A percentile compares a stretch with the other conserved stretches of the same genome.
phyloP scores from a whole-genome alignment of 805 yeast species.

The Candida berthetii region DNA sequence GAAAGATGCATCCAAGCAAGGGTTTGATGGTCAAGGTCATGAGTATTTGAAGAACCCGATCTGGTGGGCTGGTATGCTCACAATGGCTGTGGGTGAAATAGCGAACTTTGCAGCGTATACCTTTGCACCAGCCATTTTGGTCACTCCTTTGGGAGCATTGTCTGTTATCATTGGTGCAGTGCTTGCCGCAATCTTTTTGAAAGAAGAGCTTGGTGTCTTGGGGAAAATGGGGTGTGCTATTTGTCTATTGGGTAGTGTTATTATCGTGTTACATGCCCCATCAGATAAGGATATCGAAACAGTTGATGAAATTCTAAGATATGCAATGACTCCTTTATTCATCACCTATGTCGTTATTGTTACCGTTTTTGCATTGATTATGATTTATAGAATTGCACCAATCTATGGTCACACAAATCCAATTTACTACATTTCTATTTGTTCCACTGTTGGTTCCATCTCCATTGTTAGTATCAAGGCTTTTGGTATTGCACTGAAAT shows the following conservation, averaged over 20 bases:
- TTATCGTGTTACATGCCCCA: constrained; percentile 88
- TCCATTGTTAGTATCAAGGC: constrained; percentile 92
- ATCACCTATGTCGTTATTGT: constrained; percentile 59
- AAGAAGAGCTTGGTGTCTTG: constrained; percentile 80
- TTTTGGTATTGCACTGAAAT: constrained; percentile 84
- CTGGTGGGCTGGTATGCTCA: constrained; percentile 91
- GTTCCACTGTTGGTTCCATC: constrained; percentile 86
- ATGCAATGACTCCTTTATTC: constrained; percentile 77
- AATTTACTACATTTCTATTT: constrained; percentile 82
- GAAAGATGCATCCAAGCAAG: constrained; percentile 60
- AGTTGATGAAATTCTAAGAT: constrained; percentile 78
- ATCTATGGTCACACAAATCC: constrained; percentile 75
- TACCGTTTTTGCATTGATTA: constrained; percentile 60
- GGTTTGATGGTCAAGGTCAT: constrained; percentile 65
- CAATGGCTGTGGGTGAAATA: constrained; percentile 88
- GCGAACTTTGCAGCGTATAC: constrained; percentile 95
- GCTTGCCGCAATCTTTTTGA: constrained; percentile 75
- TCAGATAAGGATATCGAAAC: constrained; percentile 87
- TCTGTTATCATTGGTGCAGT: constrained; percentile 91
- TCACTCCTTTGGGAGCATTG: constrained; percentile 87
- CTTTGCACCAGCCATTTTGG: constrained; percentile 90
- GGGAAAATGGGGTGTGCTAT: constrained; percentile 94
- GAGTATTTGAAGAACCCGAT: constrained; percentile 78
- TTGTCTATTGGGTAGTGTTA: constrained; percentile 81
- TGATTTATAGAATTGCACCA: constrained; percentile 83